Base-by-base conservation (phyloP, 1,139 yeast genomes). In the Blastobotrys arbuscula region DNA sequence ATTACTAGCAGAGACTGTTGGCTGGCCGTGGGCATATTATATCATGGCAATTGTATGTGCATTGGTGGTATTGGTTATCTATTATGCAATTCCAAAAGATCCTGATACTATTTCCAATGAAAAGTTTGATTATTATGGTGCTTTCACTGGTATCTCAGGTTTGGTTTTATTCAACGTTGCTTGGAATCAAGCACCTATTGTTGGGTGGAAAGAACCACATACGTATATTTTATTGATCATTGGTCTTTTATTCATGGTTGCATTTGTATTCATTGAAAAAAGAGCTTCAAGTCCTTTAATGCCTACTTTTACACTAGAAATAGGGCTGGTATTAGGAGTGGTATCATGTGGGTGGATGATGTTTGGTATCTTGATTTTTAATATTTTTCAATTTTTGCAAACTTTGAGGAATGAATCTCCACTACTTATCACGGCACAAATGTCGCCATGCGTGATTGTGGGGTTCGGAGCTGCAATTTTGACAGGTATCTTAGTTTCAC, bases 11-110 rank as follows among this genome's bases (percentile, higher is more conserved):
- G 69, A 67, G 42, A 50, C 67, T 1, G 67, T 67, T 2, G 69
- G 74, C 69, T 79, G 84, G 84, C 78, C 79, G 0, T 79, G 84
- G 84, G 62, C 69, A 1, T 79, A 69, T 57, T 81, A 80, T 73
- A 61, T 71, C 1, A 62, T 69, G 48, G 72, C 74, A 1, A 75
- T 79, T 13, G 68, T 68, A 1, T 59, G 33, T 35, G 54, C 68
- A 1, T 50, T 55, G 0, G 55, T 71, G 3, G 69, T 70, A 0
- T 54, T 65, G 0, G 16, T 65, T 2, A 70, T 75, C 0, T 65
- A 55, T 52, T 67, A 71, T 30, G 61, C 73, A 13, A 72, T 80
- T 26, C 84, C 85, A 1, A 53, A 64, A 35, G 40, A 55, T 46
- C 30, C 37, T 5, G 30, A 19, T 2, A 24, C 6, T 21, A 16